phyloP scores from a whole-genome alignment of 139 green algal genomes.

The Eudorina sp. region DNA sequence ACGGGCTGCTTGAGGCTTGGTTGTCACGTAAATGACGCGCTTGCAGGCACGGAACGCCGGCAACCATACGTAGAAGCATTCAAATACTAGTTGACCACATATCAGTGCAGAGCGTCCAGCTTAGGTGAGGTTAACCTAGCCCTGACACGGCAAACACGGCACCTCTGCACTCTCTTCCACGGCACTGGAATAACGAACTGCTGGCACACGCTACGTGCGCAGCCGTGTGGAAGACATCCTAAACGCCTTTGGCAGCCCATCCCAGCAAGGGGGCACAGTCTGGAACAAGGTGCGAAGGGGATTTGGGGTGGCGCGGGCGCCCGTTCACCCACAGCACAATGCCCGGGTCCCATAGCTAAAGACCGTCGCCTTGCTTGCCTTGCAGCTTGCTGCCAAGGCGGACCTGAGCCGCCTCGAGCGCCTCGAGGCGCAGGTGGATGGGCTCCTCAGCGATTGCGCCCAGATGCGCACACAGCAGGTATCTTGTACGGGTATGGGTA shows the following conservation, averaged over 20 bases:
- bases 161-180: no score
- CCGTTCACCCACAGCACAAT: background rate
- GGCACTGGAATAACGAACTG: no score
- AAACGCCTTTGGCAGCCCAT: slow-evolving; percentile 54
- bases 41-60: slow-evolving; percentile 55
- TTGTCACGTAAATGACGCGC: background rate
- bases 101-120: slow-evolving; percentile 51
- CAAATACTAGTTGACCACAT: slow-evolving; percentile 64
- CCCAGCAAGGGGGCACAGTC: slow-evolving; percentile 56
- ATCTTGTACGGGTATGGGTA: no score
- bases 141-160: no score
- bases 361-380: background rate
- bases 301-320: background rate
- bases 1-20: background rate
- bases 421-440: slow-evolving; percentile 60
- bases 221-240: slow-evolving; percentile 65
- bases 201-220: no score
- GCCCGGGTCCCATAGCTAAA: background rate
- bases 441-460: slow-evolving; percentile 18
- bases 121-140: slow-evolving; percentile 40
- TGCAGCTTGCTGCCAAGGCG: slow-evolving; percentile 58
- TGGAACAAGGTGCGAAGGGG: slow-evolving; percentile 56
- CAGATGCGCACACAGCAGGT: slow-evolving; percentile 47
- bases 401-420: slow-evolving; percentile 55
- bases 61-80: slow-evolving; percentile 44